Conservation (phyloP, 805 yeast genomes). For the Candida anglica region DNA sequence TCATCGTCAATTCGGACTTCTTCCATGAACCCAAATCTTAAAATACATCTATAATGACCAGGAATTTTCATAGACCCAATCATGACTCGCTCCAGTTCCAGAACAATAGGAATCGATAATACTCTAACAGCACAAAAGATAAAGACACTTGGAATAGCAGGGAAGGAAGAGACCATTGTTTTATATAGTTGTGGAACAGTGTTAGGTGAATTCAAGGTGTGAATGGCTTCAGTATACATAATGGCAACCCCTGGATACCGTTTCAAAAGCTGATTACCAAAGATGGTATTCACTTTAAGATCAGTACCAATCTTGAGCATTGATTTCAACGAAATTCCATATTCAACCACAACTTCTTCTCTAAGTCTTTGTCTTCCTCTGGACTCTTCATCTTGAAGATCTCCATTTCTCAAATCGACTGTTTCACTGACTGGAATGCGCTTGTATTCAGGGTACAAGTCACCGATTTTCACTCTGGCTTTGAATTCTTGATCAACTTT, state of each 20-base stretch:
- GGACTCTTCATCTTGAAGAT: not conserved
- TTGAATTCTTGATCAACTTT: conserved; percentile 35
- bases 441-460: conserved; percentile 28
- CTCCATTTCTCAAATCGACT: conserved; percentile 15
- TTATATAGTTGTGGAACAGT: conserved; percentile 43
- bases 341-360: conserved; percentile 1
- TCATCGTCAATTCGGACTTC: conserved; percentile 16
- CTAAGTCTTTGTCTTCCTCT: conserved; percentile 1
- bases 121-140: conserved; percentile 42
- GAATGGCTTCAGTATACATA: conserved; percentile 37
- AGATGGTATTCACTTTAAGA: conserved; percentile 10
- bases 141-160: conserved; percentile 40
- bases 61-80: conserved; percentile 37
- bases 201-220: conserved; percentile 37
- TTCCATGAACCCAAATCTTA: conserved; percentile 51
- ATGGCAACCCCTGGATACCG: conserved; percentile 37
- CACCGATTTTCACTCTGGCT: conserved; percentile 28
- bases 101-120: conserved; percentile 39
- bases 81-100: conserved; percentile 34
- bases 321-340: conserved; percentile 1
- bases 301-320: not conserved
- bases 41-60: conserved; percentile 46
- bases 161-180: conserved; percentile 34
- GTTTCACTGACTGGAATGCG: conserved; percentile 7
- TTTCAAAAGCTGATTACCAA: conserved; percentile 13